Percentiles rank a stretch among this genome's conserved stretches.
Evolutionary conservation across 1,284 basidiomycete genomes (phyloP).

Genomic region (Apiotrichum laibachii): DNA sequence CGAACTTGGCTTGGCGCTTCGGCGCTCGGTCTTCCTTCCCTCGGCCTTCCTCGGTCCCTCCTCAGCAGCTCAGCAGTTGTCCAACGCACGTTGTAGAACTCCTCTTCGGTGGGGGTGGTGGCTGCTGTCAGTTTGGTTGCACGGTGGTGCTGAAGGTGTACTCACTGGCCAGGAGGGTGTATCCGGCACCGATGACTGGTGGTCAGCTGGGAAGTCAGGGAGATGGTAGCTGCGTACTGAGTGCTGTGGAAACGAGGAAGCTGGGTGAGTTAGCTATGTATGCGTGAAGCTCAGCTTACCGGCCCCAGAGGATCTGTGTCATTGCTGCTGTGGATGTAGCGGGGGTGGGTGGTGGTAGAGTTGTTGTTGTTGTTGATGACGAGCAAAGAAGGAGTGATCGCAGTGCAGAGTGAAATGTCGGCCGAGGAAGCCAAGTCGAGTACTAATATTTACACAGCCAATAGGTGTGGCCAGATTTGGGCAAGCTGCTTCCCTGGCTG

Average conservation of each 20-base stretch:
- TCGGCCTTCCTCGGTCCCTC: background rate
- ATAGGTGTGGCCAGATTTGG: too few species aligned
- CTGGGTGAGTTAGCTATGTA: conserved; percentile 19
- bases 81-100: conserved; percentile 44
- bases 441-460: too few species aligned
- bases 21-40: background rate
- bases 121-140: conserved; percentile 15
- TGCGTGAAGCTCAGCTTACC: conserved; percentile 24
- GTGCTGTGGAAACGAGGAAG: conserved; percentile 27
- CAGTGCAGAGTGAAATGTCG: too few species aligned
- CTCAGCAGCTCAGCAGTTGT: background rate
- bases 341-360: background rate
- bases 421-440: too few species aligned
- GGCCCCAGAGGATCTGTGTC: conserved; percentile 34
- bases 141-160: background rate
- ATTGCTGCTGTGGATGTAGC: conserved; percentile 12
- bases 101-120: conserved; percentile 44
- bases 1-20: too few species aligned
- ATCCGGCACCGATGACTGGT: conserved; percentile 17
- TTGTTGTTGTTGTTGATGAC: too few species aligned
- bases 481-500: too few species aligned
- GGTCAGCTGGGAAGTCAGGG: background rate
- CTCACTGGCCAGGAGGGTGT: conserved; percentile 15
- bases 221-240: conserved; percentile 22
- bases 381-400: too few species aligned